Evolutionary conservation across 805 yeast genomes (phyloP), one percentile per base, ranked within the genome.

Genomic region (Hanseniaspora mollemarum): DNA sequence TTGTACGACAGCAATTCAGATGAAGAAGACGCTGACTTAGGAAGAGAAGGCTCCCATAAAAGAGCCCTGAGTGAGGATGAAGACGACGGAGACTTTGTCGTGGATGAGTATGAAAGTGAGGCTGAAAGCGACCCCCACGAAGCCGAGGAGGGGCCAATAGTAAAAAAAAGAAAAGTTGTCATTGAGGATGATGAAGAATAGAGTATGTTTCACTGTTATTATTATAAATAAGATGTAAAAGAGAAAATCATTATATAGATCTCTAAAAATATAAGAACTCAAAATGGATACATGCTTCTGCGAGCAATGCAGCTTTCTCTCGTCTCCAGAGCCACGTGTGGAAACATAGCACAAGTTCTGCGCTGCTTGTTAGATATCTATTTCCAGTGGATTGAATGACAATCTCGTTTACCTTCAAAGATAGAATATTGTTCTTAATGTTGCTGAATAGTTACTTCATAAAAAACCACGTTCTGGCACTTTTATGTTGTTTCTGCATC

Each of bases 1-100:
- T 70, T 62, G 43, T 67, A 63, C 42, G 70, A 62, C 29, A 67
- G 67, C 49, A 68, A 62, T 28, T 67, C 67, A 13, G 68, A 61
- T 41, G 67, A 60, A 15, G 64, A 57, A 16, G 66, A 51, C 3
- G 49, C 35, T 9, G 43, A 26, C 21, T 58, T 54, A 42, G 54
- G 56, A 10, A 40, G 26, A n/a, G 49, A 18, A 21, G 33, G 31
- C 16, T 31, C 52, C 10, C 41, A 49, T 22, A 8, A 42, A n/a
- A n/a, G n/a, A n/a, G n/a, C n/a, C n/a, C n/a, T n/a, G n/a, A n/a
- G 24, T 32, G 39, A 35, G 22, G 39, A 35, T 4, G 46, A 43
- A 12, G 38, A 48, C 8, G 39, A 29, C 12, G 40, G 35, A 13
- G 45, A 35, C 16, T 33, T 28, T 25, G 61, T 59, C 29, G 60